These are phyloP conservation scores for Sporormia fimetaria DNA, from an alignment of 495 filamentous ascomycete species.

Conservation along the genomic window DNA sequence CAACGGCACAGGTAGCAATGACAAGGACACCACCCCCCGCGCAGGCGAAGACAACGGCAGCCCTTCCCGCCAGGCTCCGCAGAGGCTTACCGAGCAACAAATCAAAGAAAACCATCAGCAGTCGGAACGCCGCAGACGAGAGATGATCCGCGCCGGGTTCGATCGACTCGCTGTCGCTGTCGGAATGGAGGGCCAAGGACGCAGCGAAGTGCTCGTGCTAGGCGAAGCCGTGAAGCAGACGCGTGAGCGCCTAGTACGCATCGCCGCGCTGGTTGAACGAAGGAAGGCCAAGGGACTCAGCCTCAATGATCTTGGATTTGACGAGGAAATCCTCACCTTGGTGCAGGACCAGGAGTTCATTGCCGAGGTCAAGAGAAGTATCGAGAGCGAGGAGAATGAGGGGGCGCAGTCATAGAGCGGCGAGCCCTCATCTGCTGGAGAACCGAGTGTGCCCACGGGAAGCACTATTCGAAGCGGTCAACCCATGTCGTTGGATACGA, in stretches of 20 bases:
- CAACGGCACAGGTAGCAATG: too few species aligned
- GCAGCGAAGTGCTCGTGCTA: conserved; percentile 76
- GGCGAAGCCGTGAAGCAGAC: conserved; percentile 66
- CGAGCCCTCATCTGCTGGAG: too few species aligned
- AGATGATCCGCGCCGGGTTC: conserved; percentile 77
- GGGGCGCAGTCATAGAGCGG: too few species aligned
- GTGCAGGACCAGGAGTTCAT: conserved; percentile 12
- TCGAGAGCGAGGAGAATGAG: too few species aligned
- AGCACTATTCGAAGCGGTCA: too few species aligned
- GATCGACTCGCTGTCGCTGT: conserved; percentile 73
- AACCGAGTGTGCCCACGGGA: too few species aligned
- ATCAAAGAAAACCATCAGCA: conserved; percentile 88
- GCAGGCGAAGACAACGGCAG: too few species aligned
- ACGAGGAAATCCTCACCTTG: too few species aligned
- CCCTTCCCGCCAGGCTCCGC: conserved; percentile 40
- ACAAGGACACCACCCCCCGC: too few species aligned
- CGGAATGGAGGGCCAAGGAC: conserved; percentile 67
- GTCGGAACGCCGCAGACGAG: conserved; percentile 80
- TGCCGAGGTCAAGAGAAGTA: conserved; percentile 2
- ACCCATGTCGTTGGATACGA: too few species aligned
- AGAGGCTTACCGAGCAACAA: conserved; percentile 72
- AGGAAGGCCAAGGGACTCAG: background rate
- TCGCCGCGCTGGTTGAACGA: conserved; percentile 51
- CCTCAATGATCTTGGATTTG: too few species aligned
- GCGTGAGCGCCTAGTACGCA: conserved; percentile 49